Evolutionary conservation across 164 flowering plant genomes (phyloP).

Genomic region (Berberis thunbergii): DNA sequence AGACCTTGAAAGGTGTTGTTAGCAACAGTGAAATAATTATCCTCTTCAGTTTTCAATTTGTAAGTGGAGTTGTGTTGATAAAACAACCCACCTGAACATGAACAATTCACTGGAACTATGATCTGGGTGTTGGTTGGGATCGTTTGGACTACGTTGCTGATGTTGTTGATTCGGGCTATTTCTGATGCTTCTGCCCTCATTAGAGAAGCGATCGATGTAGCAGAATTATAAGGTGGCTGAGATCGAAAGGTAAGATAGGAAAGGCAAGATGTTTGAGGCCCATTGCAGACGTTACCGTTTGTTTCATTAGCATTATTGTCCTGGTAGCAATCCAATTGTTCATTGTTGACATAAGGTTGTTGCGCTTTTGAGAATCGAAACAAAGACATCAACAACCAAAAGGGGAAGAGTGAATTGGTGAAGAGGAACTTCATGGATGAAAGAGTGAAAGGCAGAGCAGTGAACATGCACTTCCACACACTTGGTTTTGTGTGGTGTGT

Average conservation of each 20-base stretch:
- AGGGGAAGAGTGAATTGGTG: not conserved
- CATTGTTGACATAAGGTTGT: constrained; percentile 44
- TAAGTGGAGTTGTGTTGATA: no score
- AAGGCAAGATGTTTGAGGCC: constrained; percentile 22
- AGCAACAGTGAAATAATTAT: no score
- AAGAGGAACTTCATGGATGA: not conserved
- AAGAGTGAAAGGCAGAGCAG: no score
- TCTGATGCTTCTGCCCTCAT: constrained; percentile 19
- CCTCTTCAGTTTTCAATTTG: no score
- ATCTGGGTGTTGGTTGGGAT: not conserved
- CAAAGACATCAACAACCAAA: not conserved
- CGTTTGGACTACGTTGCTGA: constrained; percentile 18
- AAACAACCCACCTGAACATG: no score
- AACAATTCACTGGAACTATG: no score
- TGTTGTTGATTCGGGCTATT: constrained; percentile 34
- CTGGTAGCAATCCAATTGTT: constrained; percentile 37
- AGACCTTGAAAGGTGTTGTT: no score
- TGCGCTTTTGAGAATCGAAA: constrained; percentile 16
- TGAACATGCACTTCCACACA: no score
- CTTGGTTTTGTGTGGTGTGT: no score
- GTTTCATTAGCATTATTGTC: constrained; percentile 20
- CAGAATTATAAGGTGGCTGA: constrained; percentile 22
- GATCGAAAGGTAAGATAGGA: constrained; percentile 60
- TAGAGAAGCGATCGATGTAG: constrained; percentile 32
- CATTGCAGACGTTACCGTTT: constrained; percentile 43